Base-by-base conservation (phyloP, 306 rosid genomes). In the Begonia fuchsioides region DNA sequence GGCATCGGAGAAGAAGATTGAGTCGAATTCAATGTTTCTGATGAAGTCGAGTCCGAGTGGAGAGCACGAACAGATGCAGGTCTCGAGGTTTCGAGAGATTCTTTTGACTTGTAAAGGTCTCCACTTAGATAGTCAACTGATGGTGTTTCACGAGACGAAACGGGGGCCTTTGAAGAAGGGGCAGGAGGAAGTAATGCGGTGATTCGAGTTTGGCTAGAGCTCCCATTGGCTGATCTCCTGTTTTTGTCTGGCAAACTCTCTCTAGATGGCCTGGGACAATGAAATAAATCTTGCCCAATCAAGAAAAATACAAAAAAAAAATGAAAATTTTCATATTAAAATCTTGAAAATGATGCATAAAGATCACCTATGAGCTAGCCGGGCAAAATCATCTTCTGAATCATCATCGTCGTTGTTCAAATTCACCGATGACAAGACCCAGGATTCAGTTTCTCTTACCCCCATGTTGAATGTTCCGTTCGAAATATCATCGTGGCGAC, bases 71-170 rank as follows among this genome's bases (percentile, higher is more conserved):
- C 49, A 12, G 86, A 57, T 40, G 78, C 19, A 11, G 69, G 70
- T 52, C 73, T 58, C 5, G 86, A 45, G 52, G 75, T 69, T 57
- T 56, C 65, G 11, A 15, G 0, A 35, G 69, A 57, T 59, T 54
- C 81, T 59, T 57, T 80, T 38, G 83, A 61, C 73, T 82, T 92
- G 65, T 85, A 85, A 54, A 67, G 44, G 57, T 85, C 96, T 1
- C 98, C 98, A 44, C 98, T 92, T 54, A 92, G 87, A 71, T 79
- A 92, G 71, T 92, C 98, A 26, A 92, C 62, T 70, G 58, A 26
- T 50, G 82, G 68, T 19, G 83, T 51, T 52, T 76, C 81, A 38
- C 74, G 54, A 59, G 63, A 9, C 14, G 12, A 54, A 26, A 5
- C 35, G 8, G 94, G 94, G 67, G 53, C 79, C 70, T 58, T 76